Conservation (phyloP, 2,329 filamentous ascomycete species). For the Dactylellina cionopaga region DNA sequence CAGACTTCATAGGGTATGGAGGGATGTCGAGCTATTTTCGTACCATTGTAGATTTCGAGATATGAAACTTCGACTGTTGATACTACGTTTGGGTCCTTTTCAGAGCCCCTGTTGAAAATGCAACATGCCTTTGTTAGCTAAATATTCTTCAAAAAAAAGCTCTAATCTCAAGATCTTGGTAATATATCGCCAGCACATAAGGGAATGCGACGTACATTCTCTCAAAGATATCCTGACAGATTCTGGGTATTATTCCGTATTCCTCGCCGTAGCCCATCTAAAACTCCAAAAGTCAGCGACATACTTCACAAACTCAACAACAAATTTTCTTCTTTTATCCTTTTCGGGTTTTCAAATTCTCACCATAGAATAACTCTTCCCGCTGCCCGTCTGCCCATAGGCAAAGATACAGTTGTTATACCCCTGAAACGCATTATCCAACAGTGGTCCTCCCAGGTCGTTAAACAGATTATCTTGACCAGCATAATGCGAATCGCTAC, state of each 20-base stretch:
- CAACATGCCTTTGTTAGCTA: conserved; percentile 6
- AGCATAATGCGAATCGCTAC: conserved; percentile 78
- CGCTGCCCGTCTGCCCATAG: conserved; percentile 96
- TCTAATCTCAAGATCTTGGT: neutral
- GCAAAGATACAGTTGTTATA: conserved; percentile 99
- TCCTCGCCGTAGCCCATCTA: conserved; percentile 97
- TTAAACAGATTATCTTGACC: conserved; percentile 88
- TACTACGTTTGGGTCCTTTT: conserved; percentile 76
- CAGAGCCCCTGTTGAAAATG: conserved; percentile 66
- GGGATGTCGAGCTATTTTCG: neutral
- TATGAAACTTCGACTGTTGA: conserved; percentile 99
- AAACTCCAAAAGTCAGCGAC: conserved; percentile 11
- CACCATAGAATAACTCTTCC: conserved; percentile 94
- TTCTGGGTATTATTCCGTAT: conserved; percentile 92
- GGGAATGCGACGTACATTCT: conserved; percentile 68
- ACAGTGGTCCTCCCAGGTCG: conserved; percentile 85
- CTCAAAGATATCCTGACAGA: conserved; percentile 97
- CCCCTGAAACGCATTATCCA: conserved; percentile 97
- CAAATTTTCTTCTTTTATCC: no score
- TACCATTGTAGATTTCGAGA: conserved; percentile 91
- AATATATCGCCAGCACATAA: conserved; percentile 12
- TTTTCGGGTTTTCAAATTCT: conserved; percentile 9
- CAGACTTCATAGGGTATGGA: neutral
- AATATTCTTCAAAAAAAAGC: neutral
- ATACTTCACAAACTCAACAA: neutral